phyloP scores from a whole-genome alignment of 2,329 filamentous ascomycete species.

The Tolypocladium album region DNA sequence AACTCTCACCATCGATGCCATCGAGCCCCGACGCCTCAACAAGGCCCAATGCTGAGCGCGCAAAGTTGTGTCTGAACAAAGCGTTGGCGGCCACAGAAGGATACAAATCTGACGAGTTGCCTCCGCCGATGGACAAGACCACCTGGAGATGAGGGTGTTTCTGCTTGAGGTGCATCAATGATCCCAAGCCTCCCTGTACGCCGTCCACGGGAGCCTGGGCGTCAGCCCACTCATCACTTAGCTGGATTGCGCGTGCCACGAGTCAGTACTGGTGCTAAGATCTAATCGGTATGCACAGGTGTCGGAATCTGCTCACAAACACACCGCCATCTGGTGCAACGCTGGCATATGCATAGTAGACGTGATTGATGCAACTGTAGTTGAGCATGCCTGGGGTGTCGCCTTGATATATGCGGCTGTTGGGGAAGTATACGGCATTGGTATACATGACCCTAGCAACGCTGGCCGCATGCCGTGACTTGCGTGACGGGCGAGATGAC shows the following conservation, averaged over 20 bases:
- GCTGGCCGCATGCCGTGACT: slow-evolving; percentile 33
- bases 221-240: slow-evolving; percentile 74
- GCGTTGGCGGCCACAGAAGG: slow-evolving; percentile 53
- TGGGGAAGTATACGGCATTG: slow-evolving; percentile 81
- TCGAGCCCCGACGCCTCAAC: slow-evolving; percentile 55
- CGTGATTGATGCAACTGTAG: slow-evolving; percentile 66
- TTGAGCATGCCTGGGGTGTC: slow-evolving; percentile 66
- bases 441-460: slow-evolving; percentile 41
- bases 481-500: slow-evolving; percentile 31
- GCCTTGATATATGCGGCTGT: slow-evolving; percentile 60
- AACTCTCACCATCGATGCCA: slow-evolving; percentile 56
- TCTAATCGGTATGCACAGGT: background rate
- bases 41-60: slow-evolving; percentile 52
- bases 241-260: slow-evolving; percentile 31
- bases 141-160: slow-evolving; percentile 61
- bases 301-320: slow-evolving; percentile 46
- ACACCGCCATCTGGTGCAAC: slow-evolving; percentile 62
- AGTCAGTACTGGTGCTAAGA: slow-evolving; percentile 12
- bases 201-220: slow-evolving; percentile 62
- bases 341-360: slow-evolving; percentile 76
- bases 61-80: slow-evolving; percentile 57
- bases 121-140: slow-evolving; percentile 69
- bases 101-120: slow-evolving; percentile 53
- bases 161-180: slow-evolving; percentile 62
- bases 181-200: slow-evolving; percentile 58